Percentiles rank a stretch among this genome's conserved stretches.
Conservation (phyloP, 352 stramenopile genomes). For the Hyaloperonospora arabidopsidis region DNA sequence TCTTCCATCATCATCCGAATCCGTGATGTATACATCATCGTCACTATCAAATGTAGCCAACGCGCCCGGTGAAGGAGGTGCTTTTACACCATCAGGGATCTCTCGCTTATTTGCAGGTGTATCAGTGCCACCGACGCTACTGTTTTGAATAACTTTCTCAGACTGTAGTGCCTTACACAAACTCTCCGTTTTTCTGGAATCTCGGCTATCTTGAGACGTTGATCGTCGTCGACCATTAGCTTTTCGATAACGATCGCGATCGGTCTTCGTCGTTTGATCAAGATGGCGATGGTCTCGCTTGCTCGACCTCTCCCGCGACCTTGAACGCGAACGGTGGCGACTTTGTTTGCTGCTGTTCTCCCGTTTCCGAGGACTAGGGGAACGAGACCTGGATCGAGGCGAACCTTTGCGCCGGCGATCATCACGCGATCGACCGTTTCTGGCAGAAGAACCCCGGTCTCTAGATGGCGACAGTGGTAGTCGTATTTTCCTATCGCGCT, state of each 20-base stretch:
- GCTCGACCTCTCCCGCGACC: conserved; percentile 21
- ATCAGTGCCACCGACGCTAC: conserved; percentile 10
- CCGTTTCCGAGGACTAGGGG: conserved; percentile 19
- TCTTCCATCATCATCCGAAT: conserved; percentile 43
- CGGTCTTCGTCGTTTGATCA: conserved; percentile 3
- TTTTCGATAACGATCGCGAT: conserved; percentile 15
- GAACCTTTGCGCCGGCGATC: conserved; percentile 22
- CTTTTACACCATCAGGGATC: conserved; percentile 2
- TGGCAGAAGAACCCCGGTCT: conserved; percentile 12
- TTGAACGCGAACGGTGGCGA: conserved; percentile 17
- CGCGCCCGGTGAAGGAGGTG: conserved; percentile 8
- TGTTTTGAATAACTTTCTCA: conserved; percentile 17
- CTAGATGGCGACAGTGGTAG: conserved; percentile 20
- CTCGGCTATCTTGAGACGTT: conserved; percentile 6
- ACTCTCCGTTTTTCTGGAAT: conserved; percentile 13
- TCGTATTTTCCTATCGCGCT: conserved; percentile 17
- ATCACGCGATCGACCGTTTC: conserved; percentile 11
- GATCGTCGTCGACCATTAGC: conserved; percentile 7
- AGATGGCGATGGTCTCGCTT: conserved; percentile 19
- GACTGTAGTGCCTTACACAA: conserved; percentile 5
- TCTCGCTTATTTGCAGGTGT: conserved; percentile 25
- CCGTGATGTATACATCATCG: conserved; percentile 36
- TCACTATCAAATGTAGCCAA: conserved; percentile 30
- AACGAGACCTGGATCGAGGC: conserved; percentile 30
- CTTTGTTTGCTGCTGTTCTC: conserved; percentile 16